Base-by-base conservation (phyloP, 192 early-diverging fungal genomes). In the Dispira parvispora region DNA sequence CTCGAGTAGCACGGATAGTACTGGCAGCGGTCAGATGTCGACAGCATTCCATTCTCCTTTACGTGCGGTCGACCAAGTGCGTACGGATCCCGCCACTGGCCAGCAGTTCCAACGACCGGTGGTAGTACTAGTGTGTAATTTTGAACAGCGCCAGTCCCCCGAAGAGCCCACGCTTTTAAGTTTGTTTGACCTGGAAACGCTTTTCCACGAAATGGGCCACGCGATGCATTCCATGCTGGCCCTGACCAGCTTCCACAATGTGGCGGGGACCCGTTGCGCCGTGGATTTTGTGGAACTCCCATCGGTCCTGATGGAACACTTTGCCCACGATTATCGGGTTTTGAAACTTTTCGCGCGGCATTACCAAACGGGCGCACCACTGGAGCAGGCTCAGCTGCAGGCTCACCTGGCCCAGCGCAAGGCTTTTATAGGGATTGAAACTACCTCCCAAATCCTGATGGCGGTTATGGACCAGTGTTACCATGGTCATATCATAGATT, bases 191-290 rank as follows among this genome's bases (percentile, higher is more conserved):
- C 86, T 97, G 27, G 94, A 97, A 68, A 99, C 96, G 0, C 70
- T 97, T 3, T 99, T 96, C 73, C 96, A 99, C 70, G 96, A 99
- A 63, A 96, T 97, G 92, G 96, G 96, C 4, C 96, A 99, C 65
- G 96, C 91, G 3, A 90, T 98, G 85, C 93, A 96, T 69, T 98
- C 92, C 20, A 91, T 95, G 87, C 78, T 99, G 8, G 94, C 88
- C 42, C 80, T 86, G 21, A 94, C 92, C n/a, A 84, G 89, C 45
- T 96, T 86, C 73, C 96, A 99, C 67, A 94, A 96, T 71, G 90
- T 99, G 14, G 79, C 91, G 3, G 96, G 96, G 43, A 99, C 96
- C 11, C 79, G 96, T 27, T 94, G 92, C 67, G 78, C 86, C 9
- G 84, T 92, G 25, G 96, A 99, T 73, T 95, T 99, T 82, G 94